phyloP scores from a whole-genome alignment of 2,329 filamentous ascomycete genomes.

The Furcasterigmium sp. region DNA sequence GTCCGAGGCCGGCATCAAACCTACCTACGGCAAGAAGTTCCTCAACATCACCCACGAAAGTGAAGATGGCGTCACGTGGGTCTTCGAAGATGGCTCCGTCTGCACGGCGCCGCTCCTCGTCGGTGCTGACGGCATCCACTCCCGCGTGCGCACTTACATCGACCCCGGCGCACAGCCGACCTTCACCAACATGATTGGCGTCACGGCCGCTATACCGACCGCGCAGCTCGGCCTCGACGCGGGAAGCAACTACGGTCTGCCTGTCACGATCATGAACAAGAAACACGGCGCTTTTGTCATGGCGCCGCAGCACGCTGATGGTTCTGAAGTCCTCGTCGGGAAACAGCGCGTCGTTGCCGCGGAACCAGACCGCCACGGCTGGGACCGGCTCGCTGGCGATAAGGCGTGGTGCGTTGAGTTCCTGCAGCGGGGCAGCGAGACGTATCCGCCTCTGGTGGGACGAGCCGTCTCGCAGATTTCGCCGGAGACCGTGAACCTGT shows the following conservation, averaged over 20 bases:
- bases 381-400: too few relatives aligned
- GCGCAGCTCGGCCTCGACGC: constrained; percentile 26
- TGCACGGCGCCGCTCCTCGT: constrained; percentile 38
- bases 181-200: constrained; percentile 42
- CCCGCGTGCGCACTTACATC: constrained; percentile 45
- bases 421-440: too few relatives aligned
- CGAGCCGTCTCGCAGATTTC: too few relatives aligned
- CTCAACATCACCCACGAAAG: constrained; percentile 33
- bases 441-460: too few relatives aligned
- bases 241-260: constrained; percentile 27
- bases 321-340: constrained; percentile 35
- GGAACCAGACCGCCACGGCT: too few relatives aligned
- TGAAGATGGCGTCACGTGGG: constrained; percentile 33
- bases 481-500: too few relatives aligned
- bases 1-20: constrained; percentile 28
- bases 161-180: constrained; percentile 40
- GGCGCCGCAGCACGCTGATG: constrained; percentile 36
- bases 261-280: constrained; percentile 35
- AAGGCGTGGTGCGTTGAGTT: too few relatives aligned
- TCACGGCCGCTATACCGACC: constrained; percentile 27
- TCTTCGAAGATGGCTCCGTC: constrained; percentile 39
- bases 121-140: constrained; percentile 57
- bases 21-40: constrained; percentile 45
- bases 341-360: too few relatives aligned
- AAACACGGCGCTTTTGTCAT: constrained; percentile 43